Evolutionary conservation across 1,139 yeast species (phyloP).

Genomic region (Saccharomyces hybrid): DNA sequence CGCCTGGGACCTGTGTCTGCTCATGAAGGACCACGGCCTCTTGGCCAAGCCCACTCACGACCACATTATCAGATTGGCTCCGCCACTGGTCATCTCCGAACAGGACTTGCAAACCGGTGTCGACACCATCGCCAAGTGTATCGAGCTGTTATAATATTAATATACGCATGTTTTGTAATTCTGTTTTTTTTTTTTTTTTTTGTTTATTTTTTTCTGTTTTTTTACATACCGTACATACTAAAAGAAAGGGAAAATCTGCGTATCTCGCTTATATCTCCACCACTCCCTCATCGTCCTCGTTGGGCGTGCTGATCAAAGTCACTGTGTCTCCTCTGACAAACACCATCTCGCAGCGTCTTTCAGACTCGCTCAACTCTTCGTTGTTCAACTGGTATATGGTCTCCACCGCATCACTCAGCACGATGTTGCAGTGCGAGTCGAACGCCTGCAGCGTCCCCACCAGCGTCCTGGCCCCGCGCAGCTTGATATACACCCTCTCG

Average conservation of each 20-base stretch:
- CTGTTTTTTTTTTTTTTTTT: too few species aligned
- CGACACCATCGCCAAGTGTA: slow-evolving; percentile 54
- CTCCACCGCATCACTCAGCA: slow-evolving; percentile 87
- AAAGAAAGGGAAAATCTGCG: too few species aligned
- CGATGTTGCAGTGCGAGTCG: slow-evolving; percentile 95
- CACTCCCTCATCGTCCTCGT: slow-evolving; percentile 22
- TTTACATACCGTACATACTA: too few species aligned
- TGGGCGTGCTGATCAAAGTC: slow-evolving; percentile 56
- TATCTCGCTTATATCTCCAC: slow-evolving; percentile 1
- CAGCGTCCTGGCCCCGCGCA: slow-evolving; percentile 94
- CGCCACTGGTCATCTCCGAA: slow-evolving; percentile 86
- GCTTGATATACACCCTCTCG: slow-evolving; percentile 78
- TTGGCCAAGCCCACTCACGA: slow-evolving; percentile 97
- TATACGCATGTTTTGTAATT: too few species aligned
- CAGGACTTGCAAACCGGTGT: slow-evolving; percentile 82
- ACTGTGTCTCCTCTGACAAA: slow-evolving; percentile 96
- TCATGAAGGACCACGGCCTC: slow-evolving; percentile 84
- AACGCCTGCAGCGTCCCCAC: slow-evolving; percentile 90
- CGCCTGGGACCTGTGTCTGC: slow-evolving; percentile 92
- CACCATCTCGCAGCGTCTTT: slow-evolving; percentile 77
- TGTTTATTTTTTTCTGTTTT: too few species aligned
- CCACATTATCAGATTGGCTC: slow-evolving; percentile 90
- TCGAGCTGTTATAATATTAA: not conserved
- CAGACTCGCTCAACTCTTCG: slow-evolving; percentile 37
- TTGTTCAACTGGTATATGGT: slow-evolving; percentile 56